phyloP scores from a whole-genome alignment of 352 stramenopile species.

The Phytophthora colocasiae region DNA sequence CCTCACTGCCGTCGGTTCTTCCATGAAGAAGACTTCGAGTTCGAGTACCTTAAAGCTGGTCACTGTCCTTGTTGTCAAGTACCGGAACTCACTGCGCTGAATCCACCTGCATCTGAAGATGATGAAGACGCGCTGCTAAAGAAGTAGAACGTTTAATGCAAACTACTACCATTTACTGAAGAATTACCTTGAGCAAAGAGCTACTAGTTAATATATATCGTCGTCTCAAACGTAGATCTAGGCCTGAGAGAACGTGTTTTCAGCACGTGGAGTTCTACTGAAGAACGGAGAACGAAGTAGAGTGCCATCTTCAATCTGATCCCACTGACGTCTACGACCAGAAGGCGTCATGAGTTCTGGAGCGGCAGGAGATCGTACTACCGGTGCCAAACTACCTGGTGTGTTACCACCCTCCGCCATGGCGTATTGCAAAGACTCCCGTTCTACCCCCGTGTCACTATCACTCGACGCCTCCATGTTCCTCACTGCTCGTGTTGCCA shows the following conservation, averaged over 20 bases:
- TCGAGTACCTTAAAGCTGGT: slow-evolving; percentile 89
- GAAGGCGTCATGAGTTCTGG: slow-evolving; percentile 60
- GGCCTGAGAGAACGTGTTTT: slow-evolving; percentile 28
- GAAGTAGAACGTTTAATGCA: slow-evolving; percentile 32
- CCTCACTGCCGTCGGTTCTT: slow-evolving; percentile 93
- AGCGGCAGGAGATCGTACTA: slow-evolving; percentile 61
- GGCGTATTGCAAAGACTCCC: slow-evolving; percentile 49
- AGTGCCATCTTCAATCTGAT: slow-evolving; percentile 57
- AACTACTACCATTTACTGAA: slow-evolving; percentile 31
- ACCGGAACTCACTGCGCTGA: slow-evolving; percentile 51
- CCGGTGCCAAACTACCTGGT: slow-evolving; percentile 46
- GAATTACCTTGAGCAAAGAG: slow-evolving; percentile 15
- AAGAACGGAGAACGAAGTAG: slow-evolving; percentile 40
- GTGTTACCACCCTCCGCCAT: slow-evolving; percentile 65
- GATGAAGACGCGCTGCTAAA: slow-evolving; percentile 27
- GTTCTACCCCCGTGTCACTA: slow-evolving; percentile 43
- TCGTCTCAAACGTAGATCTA: slow-evolving; percentile 33
- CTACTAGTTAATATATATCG: slow-evolving; percentile 30
- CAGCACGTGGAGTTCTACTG: slow-evolving; percentile 29
- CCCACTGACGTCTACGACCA: slow-evolving; percentile 59
- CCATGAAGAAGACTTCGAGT: slow-evolving; percentile 96
- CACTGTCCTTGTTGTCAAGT: slow-evolving; percentile 91
- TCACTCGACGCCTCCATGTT: slow-evolving; percentile 54
- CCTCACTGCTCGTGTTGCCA: slow-evolving; percentile 45
- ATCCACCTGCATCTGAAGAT: slow-evolving; percentile 25